Base-by-base conservation (phyloP, 2,329 filamentous ascomycete species). In the Sporothrix mexicana region DNA sequence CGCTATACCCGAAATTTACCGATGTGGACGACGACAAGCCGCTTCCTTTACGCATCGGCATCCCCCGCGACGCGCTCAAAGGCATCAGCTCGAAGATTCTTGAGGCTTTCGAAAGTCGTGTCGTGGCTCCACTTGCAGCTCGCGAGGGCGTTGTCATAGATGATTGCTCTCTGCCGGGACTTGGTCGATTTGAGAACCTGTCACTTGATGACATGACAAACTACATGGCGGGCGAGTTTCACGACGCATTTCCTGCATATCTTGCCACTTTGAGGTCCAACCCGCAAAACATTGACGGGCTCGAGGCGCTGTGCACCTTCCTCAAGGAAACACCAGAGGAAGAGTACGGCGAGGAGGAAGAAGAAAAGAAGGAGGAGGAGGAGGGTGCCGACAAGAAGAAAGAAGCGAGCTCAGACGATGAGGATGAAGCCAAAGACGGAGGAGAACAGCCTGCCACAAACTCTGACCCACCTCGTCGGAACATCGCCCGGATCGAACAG, bases 41-140 rank as follows among this genome's bases (percentile, higher is more conserved):
- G 15, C 43, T 12, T 23, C 47, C 20, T 25, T 87, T 87, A 70
- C 85, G 90, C 1, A 88, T 93, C 36, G 91, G 91, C 3, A 84
- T 93, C 3, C 88, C 90, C 0, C 83, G 87, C 20, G 91, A 91
- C 75, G 82, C 87, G 1, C 82, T 92, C 47, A 81, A 82, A 2
- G 25, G 43, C 7, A 25, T 72, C 12, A 17, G 49, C 1, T 72
- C 71, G 30, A 71, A 73, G 5, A 64, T 78, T 1, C 72, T 88
- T 6, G 80, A 82, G 0, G 86, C 86, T 0, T 93, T 92, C 77
- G 80, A 91, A 36, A 77, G 79, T 1, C 57, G 41, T 0, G 86
- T 88, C 0, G 80, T 93, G 3, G 76, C 81, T 0, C 77, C 87
- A 1, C 81, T 93, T 49, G 80, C 83, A 10, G 80, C 80, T 0